Evolutionary conservation across 208 protist species (phyloP).

Genomic region (Endotrypanum monterogeii): DNA sequence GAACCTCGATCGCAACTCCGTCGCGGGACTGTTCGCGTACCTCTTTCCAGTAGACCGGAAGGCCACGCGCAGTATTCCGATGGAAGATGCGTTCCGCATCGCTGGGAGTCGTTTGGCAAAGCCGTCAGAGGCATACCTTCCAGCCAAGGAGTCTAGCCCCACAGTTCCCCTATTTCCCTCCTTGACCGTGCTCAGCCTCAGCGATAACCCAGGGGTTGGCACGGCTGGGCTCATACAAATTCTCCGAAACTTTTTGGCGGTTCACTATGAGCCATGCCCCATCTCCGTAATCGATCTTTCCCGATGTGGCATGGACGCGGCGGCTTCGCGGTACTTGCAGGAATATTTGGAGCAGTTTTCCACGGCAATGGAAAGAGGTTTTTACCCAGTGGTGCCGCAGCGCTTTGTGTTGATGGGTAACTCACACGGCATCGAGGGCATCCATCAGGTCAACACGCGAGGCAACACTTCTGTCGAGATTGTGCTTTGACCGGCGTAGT

Average conservation of each 20-base stretch:
- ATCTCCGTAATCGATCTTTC: slow-evolving; percentile 74
- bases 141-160: slow-evolving; percentile 29
- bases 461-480: slow-evolving; percentile 21
- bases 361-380: slow-evolving; percentile 17
- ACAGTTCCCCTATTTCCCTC: slow-evolving; percentile 64
- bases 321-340: slow-evolving; percentile 28
- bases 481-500: slow-evolving; percentile 20
- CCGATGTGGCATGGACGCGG: slow-evolving; percentile 58
- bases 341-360: slow-evolving; percentile 60
- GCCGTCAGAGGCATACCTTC: slow-evolving; percentile 40
- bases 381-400: slow-evolving; percentile 40
- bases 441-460: slow-evolving; percentile 11
- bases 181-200: slow-evolving; percentile 68
- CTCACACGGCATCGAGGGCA: slow-evolving; percentile 35
- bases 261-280: slow-evolving; percentile 48
- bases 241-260: slow-evolving; percentile 60
- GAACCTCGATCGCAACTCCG: slow-evolving; percentile 63
- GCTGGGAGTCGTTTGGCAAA: slow-evolving; percentile 16
- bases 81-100: slow-evolving; percentile 14
- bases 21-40: slow-evolving; percentile 64
- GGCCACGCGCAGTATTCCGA: slow-evolving; percentile 7
- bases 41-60: slow-evolving; percentile 69
- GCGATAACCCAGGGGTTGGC: slow-evolving; percentile 77
- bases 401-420: slow-evolving; percentile 76
- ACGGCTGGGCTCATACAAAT: slow-evolving; percentile 49